Percentiles rank a stretch among this genome's conserved stretches.
Conservation (phyloP, 306 rosid species). For the Cucurbita moschata region DNA sequence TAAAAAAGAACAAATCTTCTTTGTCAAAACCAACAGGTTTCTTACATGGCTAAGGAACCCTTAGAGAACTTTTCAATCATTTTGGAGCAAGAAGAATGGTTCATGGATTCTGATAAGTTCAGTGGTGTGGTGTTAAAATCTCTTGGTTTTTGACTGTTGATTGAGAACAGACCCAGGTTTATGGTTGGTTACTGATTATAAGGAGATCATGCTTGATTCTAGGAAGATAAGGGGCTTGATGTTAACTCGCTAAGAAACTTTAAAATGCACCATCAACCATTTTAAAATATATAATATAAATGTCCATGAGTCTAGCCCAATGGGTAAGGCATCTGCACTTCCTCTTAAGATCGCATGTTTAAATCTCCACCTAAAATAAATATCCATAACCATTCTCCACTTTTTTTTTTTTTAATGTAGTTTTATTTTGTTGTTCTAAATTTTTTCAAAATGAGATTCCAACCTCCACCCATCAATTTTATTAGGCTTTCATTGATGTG, state of each 20-base stretch:
- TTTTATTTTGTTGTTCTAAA: background rate
- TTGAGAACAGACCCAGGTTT: background rate
- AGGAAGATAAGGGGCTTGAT: background rate
- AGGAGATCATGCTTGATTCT: background rate
- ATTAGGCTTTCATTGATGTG: constrained; percentile 13
- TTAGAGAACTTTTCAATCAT: background rate
- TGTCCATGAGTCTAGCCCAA: too few species aligned
- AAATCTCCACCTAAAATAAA: too few species aligned
- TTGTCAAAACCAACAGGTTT: background rate
- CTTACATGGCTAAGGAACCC: background rate
- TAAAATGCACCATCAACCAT: too few species aligned
- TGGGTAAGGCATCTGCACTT: too few species aligned
- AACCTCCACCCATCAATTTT: background rate
- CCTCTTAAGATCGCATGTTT: too few species aligned
- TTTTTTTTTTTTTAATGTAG: too few species aligned
- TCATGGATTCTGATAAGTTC: background rate
- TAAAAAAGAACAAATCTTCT: background rate
- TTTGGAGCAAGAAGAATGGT: background rate
- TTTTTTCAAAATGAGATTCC: background rate
- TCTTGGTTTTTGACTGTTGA: background rate
- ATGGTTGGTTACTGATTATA: background rate
- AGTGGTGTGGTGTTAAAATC: background rate
- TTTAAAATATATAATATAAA: too few species aligned
- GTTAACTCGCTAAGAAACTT: too few species aligned
- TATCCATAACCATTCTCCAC: background rate